Evolutionary conservation across 306 rosid species (phyloP).

Genomic region (Malus fusca): DNA sequence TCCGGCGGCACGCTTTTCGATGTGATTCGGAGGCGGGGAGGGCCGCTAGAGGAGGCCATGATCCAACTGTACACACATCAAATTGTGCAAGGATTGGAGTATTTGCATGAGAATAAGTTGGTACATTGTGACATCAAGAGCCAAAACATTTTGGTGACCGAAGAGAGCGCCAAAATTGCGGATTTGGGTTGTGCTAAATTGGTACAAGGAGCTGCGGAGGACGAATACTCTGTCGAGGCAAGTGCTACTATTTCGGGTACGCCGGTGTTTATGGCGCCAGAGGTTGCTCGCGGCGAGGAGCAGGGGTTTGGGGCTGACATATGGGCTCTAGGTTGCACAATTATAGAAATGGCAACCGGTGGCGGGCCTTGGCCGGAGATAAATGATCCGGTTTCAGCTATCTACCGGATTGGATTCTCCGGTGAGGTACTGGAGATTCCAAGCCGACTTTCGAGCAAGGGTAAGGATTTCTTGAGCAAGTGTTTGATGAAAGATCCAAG

Average conservation of each 20-base stretch:
- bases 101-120: constrained; percentile 30
- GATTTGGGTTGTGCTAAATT: constrained; percentile 53
- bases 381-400: constrained; percentile 29
- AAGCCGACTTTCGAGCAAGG: constrained; percentile 24
- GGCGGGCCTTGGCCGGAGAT: constrained; percentile 33
- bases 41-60: constrained; percentile 26
- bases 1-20: constrained; percentile 42
- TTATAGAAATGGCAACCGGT: constrained; percentile 51
- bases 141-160: constrained; percentile 29
- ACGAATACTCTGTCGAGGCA: neutral
- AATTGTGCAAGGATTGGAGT: constrained; percentile 41
- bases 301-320: constrained; percentile 41
- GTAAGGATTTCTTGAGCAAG: constrained; percentile 34
- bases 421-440: constrained; percentile 29
- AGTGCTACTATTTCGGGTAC: constrained; percentile 33
- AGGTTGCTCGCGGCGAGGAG: constrained; percentile 37
- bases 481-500: constrained; percentile 34
- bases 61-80: constrained; percentile 29
- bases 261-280: constrained; percentile 52
- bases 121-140: constrained; percentile 59
- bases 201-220: constrained; percentile 3
- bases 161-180: constrained; percentile 31
- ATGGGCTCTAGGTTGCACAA: constrained; percentile 56
- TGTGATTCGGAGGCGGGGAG: constrained; percentile 15
- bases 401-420: constrained; percentile 40